Conservation (phyloP, 2,329 filamentous ascomycete genomes). For the Davidsoniella neocaledoniae region DNA sequence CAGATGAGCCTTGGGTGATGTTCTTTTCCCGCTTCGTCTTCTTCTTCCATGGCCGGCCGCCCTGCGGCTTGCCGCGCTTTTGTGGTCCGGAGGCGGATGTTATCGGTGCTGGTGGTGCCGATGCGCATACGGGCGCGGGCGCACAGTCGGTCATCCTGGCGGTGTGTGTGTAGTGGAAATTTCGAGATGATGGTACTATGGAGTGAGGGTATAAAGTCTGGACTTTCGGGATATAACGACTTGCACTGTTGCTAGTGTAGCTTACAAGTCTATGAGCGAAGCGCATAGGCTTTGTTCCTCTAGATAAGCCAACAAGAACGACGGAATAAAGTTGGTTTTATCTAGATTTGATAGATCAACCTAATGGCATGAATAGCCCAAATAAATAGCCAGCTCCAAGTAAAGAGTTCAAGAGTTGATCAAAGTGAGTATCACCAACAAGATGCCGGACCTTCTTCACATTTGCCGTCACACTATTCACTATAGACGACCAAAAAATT, state of each 20-base stretch:
- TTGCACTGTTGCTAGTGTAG: not conserved
- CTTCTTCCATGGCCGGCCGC: slow-evolving; percentile 13
- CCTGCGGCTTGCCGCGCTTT: slow-evolving; percentile 10
- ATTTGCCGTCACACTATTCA: no score
- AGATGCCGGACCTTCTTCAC: no score
- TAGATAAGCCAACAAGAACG: no score
- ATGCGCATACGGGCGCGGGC: no score
- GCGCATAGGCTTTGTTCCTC: slow-evolving; percentile 4
- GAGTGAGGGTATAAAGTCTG: not conserved
- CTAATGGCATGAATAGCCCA: no score
- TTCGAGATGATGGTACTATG: not conserved
- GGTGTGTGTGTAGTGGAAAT: no score
- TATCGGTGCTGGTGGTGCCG: not conserved
- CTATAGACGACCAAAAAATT: no score
- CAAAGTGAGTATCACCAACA: no score
- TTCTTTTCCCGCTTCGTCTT: slow-evolving; percentile 42
- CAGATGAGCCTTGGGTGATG: slow-evolving; percentile 43
- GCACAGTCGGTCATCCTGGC: no score
- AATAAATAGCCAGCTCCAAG: no score
- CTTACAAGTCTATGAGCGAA: not conserved
- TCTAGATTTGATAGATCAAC: not conserved
- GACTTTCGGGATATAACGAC: not conserved
- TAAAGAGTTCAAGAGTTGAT: no score
- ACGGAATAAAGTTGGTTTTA: no score
- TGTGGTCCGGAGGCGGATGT: slow-evolving; percentile 4